These are phyloP conservation scores for Globisporangium mamillatum DNA, from an alignment of 352 stramenopile species.

Conservation along the genomic window DNA sequence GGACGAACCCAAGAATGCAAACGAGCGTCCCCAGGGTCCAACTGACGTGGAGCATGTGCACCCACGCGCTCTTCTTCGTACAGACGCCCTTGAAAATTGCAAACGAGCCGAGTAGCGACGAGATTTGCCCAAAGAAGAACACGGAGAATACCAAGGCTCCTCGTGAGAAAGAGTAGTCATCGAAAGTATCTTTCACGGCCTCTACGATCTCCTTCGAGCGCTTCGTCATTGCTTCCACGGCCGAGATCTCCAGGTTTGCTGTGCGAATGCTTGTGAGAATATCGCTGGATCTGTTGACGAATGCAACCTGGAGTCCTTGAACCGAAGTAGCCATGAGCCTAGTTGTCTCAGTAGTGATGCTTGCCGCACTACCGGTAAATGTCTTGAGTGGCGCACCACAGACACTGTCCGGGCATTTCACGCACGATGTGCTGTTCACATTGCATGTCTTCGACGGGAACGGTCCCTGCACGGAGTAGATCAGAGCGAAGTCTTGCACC, in stretches of 20 bases:
- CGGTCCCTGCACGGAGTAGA: constrained; percentile 50
- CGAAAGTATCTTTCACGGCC: constrained; percentile 61
- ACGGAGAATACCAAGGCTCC: constrained; percentile 72
- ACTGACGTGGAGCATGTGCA: constrained; percentile 74
- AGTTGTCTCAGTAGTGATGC: constrained; percentile 21
- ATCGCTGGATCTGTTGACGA: constrained; percentile 36
- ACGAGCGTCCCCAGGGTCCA: constrained; percentile 72
- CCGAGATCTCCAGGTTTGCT: constrained; percentile 45
- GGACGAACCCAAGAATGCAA: constrained; percentile 76
- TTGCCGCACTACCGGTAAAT: constrained; percentile 34
- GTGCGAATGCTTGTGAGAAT: constrained; percentile 43
- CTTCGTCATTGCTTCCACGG: constrained; percentile 48
- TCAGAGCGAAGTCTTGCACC: constrained; percentile 51
- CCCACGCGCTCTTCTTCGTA: constrained; percentile 67
- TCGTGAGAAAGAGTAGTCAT: constrained; percentile 75
- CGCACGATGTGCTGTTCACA: constrained; percentile 39
- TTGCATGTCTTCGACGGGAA: constrained; percentile 56
- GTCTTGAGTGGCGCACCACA: constrained; percentile 45
- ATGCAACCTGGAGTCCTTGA: constrained; percentile 32
- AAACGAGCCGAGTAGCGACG: constrained; percentile 59
- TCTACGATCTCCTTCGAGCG: constrained; percentile 57
- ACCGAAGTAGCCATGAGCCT: constrained; percentile 30
- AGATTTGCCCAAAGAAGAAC: constrained; percentile 71
- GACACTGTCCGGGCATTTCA: constrained; percentile 48
- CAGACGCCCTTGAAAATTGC: constrained; percentile 77